Evolutionary conservation across 441 rosid genomes (phyloP), one percentile per base, ranked within the genome.

Genomic region (Erysimum cheiri): DNA sequence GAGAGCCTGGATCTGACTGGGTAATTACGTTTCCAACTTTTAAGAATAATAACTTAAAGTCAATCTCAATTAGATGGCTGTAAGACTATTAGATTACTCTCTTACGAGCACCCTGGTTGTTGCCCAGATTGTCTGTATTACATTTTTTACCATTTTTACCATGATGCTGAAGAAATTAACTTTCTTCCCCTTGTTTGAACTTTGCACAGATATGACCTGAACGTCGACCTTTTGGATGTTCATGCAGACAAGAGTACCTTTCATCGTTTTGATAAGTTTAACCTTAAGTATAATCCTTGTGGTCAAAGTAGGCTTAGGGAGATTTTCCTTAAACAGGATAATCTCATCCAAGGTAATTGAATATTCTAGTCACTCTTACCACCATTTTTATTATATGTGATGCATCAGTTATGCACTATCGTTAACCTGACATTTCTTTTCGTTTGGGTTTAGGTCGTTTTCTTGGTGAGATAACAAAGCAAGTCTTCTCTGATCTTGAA

Each of bases 281-380:
- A 96, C 74, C 96, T 96, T 4, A 96, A 96, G 85, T 96, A 96
- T 63, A 96, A 96, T 85, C 99, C 99, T 13, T 96, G 99, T 64
- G 99, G 99, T 73, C 99, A 96, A 80, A 96, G 99, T 81, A 86
- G 99, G 81, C 98, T 96, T 40, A 86, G 99, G 83, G 99, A 96
- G 76, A 96, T 96, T 75, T 96, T 96, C 83, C 97, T 96, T 64
- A 96, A 96, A 82, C 99, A 93, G 80, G 99, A 96, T 54, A 96
- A 96, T 83, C 98, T 96, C 63, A 89, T 96, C 70, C 99, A 96
- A 89, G 99, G 99, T 89, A 81, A 48, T 17, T 43, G 4, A 8
- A 29, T 44, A 35, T 44, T 41, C 4, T 50, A 33, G 41, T 49
- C 35, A 33, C 36, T 17, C 67, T 31, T 9, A 48, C 22, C 48